Conservation (phyloP, 1,284 basidiomycete species). For the Marasmius tenuissimus region DNA sequence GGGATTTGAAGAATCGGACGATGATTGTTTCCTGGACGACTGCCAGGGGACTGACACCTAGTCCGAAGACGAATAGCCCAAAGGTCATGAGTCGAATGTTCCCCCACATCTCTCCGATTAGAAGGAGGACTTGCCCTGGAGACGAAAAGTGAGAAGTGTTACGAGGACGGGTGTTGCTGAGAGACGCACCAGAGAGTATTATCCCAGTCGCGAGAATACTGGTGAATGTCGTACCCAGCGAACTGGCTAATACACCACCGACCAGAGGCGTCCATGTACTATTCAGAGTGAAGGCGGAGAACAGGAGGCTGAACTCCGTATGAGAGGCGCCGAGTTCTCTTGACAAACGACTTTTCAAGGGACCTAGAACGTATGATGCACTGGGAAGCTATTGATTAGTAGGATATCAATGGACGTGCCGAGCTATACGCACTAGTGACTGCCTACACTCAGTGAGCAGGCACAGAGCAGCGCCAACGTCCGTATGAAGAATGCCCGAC, state of each 20-base stretch:
- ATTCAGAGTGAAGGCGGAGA: constrained; percentile 75
- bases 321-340: constrained; percentile 76
- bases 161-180: neutral
- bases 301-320: constrained; percentile 73
- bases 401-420: neutral
- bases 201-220: constrained; percentile 73
- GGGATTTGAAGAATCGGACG: constrained; percentile 75
- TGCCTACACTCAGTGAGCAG: constrained; percentile 72
- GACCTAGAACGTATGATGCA: constrained; percentile 70
- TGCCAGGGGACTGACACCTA: constrained; percentile 74
- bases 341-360: constrained; percentile 70
- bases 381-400: constrained; percentile 33
- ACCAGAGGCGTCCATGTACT: constrained; percentile 81
- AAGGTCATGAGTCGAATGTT: constrained; percentile 65
- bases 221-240: constrained; percentile 66
- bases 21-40: constrained; percentile 80
- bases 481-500: constrained; percentile 50
- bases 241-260: constrained; percentile 65
- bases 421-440: constrained; percentile 61
- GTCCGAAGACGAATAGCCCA: constrained; percentile 77
- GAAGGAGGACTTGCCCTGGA: constrained; percentile 60
- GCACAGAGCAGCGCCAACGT: constrained; percentile 68
- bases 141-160: constrained; percentile 10
- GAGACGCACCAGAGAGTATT: constrained; percentile 57
- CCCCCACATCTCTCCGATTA: constrained; percentile 59